Percentiles rank a stretch among this genome's conserved stretches.
Evolutionary conservation across 1,139 yeast genomes (phyloP).

Genomic region (Protomyces gravidus): DNA sequence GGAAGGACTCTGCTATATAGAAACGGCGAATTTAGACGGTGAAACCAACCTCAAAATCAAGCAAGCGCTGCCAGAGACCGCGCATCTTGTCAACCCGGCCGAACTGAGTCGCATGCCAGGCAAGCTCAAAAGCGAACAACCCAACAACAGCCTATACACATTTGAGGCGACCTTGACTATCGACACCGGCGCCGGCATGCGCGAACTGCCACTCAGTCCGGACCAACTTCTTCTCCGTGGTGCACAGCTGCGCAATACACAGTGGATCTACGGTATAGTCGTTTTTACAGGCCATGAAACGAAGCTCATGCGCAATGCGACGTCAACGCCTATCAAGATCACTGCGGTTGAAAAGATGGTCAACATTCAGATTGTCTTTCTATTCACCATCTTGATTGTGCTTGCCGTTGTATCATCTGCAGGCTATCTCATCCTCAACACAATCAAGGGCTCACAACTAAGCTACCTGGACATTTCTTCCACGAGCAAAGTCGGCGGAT

Average conservation of each 20-base stretch:
- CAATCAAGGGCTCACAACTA: constrained; percentile 44
- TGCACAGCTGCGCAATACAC: constrained; percentile 89
- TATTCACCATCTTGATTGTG: constrained; percentile 72
- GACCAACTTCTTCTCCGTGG: constrained; percentile 91
- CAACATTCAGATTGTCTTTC: constrained; percentile 81
- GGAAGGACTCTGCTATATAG: constrained; percentile 94
- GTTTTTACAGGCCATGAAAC: constrained; percentile 98
- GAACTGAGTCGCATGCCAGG: constrained; percentile 56
- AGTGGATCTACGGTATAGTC: constrained; percentile 91
- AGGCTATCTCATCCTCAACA: constrained; percentile 76
- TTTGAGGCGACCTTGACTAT: constrained; percentile 84
- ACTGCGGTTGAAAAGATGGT: constrained; percentile 96
- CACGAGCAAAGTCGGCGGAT: constrained; percentile 62
- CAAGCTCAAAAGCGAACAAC: constrained; percentile 74
- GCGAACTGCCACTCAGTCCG: constrained; percentile 69
- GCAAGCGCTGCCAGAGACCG: constrained; percentile 77
- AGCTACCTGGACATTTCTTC: constrained; percentile 64
- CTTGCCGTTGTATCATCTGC: constrained; percentile 75
- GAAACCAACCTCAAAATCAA: constrained; percentile 95
- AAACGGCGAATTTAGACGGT: constrained; percentile 96
- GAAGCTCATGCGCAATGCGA: constrained; percentile 95
- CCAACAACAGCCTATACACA: constrained; percentile 89
- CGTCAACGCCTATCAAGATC: constrained; percentile 94
- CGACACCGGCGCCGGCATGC: constrained; percentile 44
- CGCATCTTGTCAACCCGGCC: constrained; percentile 63